A percentile compares a stretch with the other conserved stretches of the same genome.
These are phyloP conservation scores for Capsicum rhomboideum DNA, from an alignment of 257 asterid species.

Conservation along the genomic window DNA sequence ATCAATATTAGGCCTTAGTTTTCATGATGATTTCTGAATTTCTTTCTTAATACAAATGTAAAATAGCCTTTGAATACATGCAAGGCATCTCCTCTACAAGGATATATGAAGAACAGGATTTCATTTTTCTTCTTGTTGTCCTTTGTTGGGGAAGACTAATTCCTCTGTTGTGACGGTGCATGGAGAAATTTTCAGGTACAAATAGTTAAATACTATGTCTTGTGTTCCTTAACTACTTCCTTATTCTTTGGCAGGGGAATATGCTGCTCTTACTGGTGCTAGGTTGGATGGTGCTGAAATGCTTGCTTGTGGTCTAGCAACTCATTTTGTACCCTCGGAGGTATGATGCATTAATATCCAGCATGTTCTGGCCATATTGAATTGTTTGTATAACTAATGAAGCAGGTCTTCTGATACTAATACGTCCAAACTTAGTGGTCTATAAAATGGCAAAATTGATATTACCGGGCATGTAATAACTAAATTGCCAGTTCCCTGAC, in stretches of 20 bases:
- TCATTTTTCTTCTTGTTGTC: not conserved
- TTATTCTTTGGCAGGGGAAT: conserved; percentile 61
- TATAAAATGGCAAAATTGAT: not conserved
- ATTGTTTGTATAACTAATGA: not conserved
- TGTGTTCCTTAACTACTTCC: not conserved
- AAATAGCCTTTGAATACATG: not conserved
- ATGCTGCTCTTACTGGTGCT: conserved; percentile 77
- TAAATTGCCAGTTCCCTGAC: not conserved
- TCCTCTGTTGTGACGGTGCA: not conserved
- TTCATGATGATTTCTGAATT: not conserved
- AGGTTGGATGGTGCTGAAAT: conserved; percentile 86
- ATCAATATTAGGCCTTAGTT: not conserved
- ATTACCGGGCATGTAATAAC: not conserved
- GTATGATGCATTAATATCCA: conserved; percentile 16
- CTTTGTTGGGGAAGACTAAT: not conserved
- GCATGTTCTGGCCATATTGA: not conserved
- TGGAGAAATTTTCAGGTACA: not conserved
- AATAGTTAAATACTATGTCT: not conserved
- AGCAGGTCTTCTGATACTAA: not conserved
- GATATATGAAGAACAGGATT: not conserved
- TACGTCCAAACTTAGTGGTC: not conserved
- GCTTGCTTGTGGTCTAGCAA: conserved; percentile 89
- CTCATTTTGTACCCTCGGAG: conserved; percentile 79
- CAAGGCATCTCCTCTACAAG: not conserved
- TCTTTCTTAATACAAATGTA: not conserved